Conservation (phyloP, 2,329 filamentous ascomycete genomes). For the Pseudogymnoascus sp. region DNA sequence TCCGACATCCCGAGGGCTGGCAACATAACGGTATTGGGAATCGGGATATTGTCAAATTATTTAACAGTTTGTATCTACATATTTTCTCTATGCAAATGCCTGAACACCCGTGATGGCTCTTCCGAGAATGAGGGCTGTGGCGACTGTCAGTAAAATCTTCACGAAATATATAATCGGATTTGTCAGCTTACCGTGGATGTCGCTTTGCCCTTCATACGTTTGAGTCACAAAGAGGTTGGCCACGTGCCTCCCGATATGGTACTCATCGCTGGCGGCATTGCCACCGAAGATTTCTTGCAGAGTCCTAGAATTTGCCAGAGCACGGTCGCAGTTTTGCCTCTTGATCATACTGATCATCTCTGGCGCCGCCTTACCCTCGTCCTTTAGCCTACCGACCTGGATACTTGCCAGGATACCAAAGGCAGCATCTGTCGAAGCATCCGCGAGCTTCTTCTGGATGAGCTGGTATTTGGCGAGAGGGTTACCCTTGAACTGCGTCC, state of each 20-base stretch:
- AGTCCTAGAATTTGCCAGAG: slow-evolving; percentile 66
- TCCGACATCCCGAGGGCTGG: not conserved
- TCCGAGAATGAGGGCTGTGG: slow-evolving; percentile 57
- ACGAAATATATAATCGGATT: not conserved
- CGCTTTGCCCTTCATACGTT: slow-evolving; percentile 96
- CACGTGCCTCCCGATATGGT: slow-evolving; percentile 87
- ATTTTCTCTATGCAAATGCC: slow-evolving; percentile 56
- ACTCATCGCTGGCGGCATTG: slow-evolving; percentile 97
- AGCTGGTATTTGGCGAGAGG: slow-evolving; percentile 94
- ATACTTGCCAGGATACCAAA: slow-evolving; percentile 84
- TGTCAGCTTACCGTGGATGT: slow-evolving; percentile 69
- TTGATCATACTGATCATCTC: slow-evolving; percentile 99
- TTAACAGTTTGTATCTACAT: not conserved
- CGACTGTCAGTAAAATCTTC: slow-evolving; percentile 22
- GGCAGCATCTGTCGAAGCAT: slow-evolving; percentile 82
- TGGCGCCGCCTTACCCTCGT: slow-evolving; percentile 75
- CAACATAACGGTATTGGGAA: not conserved
- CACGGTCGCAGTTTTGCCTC: slow-evolving; percentile 91
- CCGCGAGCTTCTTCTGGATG: slow-evolving; percentile 93
- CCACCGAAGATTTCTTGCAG: slow-evolving; percentile 96
- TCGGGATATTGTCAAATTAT: not conserved
- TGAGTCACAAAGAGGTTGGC: slow-evolving; percentile 95
- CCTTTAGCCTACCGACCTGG: slow-evolving; percentile 88
- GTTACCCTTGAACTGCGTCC: slow-evolving; percentile 94
- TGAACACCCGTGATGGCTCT: slow-evolving; percentile 66